Conservation (phyloP, 2,329 filamentous ascomycete species). For the Diaporthe aspalathi region DNA sequence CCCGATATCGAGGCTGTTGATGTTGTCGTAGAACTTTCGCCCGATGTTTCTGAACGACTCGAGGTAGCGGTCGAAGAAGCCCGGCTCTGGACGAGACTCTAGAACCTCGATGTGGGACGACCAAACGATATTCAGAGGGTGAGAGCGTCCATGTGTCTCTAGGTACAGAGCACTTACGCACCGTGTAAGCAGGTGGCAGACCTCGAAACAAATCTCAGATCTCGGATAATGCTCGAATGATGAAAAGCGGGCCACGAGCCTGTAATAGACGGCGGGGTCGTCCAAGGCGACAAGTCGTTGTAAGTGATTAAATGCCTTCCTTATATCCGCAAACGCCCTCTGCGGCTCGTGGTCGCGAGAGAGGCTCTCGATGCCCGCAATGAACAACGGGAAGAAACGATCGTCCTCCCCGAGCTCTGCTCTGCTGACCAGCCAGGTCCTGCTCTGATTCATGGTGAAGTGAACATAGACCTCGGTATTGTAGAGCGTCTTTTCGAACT, state of each 20-base stretch:
- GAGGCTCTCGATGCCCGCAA: constrained; percentile 19
- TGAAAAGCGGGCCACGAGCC: constrained; percentile 13
- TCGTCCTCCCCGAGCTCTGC: constrained; percentile 13
- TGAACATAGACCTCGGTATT: constrained; percentile 5
- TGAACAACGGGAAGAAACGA: constrained; percentile 22
- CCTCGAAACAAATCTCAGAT: constrained; percentile 4
- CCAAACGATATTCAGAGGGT: constrained; percentile 1
- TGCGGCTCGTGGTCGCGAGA: neutral
- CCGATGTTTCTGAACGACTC: neutral
- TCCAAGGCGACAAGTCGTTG: constrained; percentile 3
- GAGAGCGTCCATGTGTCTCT: neutral
- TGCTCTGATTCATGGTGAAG: neutral
- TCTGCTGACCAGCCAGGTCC: neutral
- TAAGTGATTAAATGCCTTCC: constrained; percentile 15
- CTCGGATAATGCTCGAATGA: constrained; percentile 22
- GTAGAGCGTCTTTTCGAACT: constrained; percentile 18
- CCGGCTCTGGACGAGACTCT: neutral
- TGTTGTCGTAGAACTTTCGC: neutral
- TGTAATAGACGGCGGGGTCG: constrained; percentile 22
- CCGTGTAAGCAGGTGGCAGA: constrained; percentile 19
- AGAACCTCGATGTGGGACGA: constrained; percentile 12
- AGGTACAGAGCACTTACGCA: constrained; percentile 6
- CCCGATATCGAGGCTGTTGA: constrained; percentile 1
- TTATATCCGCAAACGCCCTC: constrained; percentile 7
- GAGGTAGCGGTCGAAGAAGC: neutral